These are phyloP conservation scores for Gillenia trifoliata DNA, from an alignment of 306 rosid species.

Conservation along the genomic window DNA sequence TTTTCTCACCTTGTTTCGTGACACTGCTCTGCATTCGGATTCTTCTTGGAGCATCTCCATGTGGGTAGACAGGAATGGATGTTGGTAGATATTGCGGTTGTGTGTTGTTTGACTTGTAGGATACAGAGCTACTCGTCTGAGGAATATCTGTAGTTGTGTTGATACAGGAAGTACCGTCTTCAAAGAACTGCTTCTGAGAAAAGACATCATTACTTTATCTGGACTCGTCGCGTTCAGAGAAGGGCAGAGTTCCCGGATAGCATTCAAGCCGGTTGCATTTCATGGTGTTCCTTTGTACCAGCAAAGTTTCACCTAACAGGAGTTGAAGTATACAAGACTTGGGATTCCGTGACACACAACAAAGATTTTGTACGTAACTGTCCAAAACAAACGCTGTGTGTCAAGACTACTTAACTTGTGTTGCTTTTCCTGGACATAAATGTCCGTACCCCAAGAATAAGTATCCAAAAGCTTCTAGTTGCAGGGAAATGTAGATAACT, in stretches of 20 bases:
- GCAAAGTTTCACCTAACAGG: neutral
- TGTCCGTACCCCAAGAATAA: neutral
- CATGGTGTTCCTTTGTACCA: neutral
- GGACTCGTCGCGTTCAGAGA: neutral
- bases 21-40: neutral
- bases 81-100: neutral
- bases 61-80: neutral
- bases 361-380: neutral
- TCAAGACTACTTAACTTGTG: neutral
- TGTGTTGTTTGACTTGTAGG: neutral
- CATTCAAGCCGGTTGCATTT: neutral
- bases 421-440: neutral
- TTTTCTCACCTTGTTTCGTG: slow-evolving; percentile 38
- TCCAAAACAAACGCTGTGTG: neutral
- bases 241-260: neutral
- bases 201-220: neutral
- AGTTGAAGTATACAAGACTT: neutral
- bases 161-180: slow-evolving; percentile 21
- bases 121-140: neutral
- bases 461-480: neutral
- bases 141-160: slow-evolving; percentile 8
- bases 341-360: neutral
- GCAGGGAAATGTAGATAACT: neutral
- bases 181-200: slow-evolving; percentile 1
- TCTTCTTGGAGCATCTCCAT: neutral